Conservation (phyloP, 805 yeast species). For the Wilhelminamyces savonicus region DNA sequence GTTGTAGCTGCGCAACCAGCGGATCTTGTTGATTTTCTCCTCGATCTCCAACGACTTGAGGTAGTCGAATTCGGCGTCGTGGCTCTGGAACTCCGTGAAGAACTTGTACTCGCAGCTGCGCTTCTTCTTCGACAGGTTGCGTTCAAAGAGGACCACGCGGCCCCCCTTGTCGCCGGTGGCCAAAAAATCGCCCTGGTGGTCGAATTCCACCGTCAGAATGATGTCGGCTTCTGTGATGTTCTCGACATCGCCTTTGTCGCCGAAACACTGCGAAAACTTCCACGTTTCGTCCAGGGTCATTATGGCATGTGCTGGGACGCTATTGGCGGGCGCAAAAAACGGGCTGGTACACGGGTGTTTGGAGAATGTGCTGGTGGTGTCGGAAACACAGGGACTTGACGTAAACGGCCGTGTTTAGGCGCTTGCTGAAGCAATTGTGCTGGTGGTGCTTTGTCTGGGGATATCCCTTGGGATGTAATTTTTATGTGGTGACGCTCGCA, state of each 20-base stretch:
- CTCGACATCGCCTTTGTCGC: constrained; percentile 96
- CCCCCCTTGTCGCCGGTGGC: constrained; percentile 99
- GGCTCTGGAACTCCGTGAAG: constrained; percentile 95
- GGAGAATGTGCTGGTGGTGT: too few species aligned
- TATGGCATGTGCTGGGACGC: too few species aligned
- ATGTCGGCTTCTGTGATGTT: constrained; percentile 95
- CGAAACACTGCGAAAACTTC: constrained; percentile 97
- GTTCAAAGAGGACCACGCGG: constrained; percentile 89
- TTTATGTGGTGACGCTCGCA: too few species aligned
- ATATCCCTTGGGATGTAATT: too few species aligned
- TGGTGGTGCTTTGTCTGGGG: too few species aligned
- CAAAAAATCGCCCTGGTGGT: constrained; percentile 85
- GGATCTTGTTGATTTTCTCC: constrained; percentile 95
- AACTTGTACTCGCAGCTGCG: constrained; percentile 81
- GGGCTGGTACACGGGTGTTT: too few species aligned
- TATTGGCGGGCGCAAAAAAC: too few species aligned
- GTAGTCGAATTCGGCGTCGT: constrained; percentile 98
- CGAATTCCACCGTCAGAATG: constrained; percentile 94
- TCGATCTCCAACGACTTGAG: constrained; percentile 93
- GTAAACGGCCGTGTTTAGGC: too few species aligned
- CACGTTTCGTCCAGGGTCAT: constrained; percentile 38
- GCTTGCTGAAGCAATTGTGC: too few species aligned
- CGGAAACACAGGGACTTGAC: too few species aligned
- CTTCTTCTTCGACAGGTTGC: constrained; percentile 67
- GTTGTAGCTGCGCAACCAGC: constrained; percentile 88